A percentile compares a stretch with the other conserved stretches of the same genome.
These are phyloP conservation scores for Guillardia theta DNA, from an alignment of 78 protist genomes.

Conservation along the genomic window DNA sequence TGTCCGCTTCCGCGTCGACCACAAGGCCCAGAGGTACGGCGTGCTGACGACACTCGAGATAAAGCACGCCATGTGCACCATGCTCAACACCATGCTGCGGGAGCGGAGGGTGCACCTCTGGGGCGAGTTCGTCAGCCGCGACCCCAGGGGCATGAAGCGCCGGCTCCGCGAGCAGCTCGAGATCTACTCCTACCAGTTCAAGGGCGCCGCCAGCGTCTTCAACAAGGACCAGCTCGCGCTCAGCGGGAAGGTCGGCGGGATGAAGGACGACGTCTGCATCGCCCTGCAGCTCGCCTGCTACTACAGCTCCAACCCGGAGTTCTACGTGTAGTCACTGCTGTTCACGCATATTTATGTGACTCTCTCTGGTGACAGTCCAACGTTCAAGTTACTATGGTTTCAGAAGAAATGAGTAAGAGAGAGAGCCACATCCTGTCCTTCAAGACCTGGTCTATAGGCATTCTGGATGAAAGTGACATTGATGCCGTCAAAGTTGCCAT, in stretches of 20 bases:
- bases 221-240: background rate
- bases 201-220: background rate
- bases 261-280: background rate
- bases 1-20: background rate
- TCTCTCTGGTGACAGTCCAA: no score
- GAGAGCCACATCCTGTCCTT: no score
- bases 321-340: no score
- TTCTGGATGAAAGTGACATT: no score
- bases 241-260: conserved; percentile 18
- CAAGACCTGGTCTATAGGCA: no score
- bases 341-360: no score
- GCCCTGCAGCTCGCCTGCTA: background rate
- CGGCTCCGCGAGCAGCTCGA: conserved; percentile 9
- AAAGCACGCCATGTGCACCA: background rate
- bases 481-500: no score
- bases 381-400: no score
- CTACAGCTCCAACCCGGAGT: no score
- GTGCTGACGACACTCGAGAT: background rate
- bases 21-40: background rate
- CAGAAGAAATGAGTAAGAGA: no score
- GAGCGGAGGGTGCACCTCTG: background rate
- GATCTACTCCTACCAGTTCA: background rate
- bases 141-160: background rate
- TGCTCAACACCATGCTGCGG: background rate
- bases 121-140: background rate